Conservation (phyloP, 2,329 filamentous ascomycete genomes). For the Colletotrichum endophyticum region DNA sequence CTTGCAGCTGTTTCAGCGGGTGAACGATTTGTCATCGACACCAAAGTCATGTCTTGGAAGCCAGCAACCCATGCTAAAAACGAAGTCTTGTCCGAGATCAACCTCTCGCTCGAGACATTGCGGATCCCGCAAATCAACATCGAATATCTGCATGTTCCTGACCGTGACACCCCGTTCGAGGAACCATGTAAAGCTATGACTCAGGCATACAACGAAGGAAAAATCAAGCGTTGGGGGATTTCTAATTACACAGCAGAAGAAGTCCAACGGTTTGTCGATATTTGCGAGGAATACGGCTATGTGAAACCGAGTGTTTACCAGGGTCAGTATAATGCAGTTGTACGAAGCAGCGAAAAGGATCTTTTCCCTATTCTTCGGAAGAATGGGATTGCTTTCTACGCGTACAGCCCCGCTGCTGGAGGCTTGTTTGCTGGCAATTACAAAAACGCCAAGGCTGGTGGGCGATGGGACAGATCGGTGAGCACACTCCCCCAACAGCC, state of each 20-base stretch:
- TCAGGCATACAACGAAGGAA: constrained; percentile 41
- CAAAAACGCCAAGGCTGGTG: constrained; percentile 20
- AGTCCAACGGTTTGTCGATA: constrained; percentile 44
- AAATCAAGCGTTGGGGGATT: constrained; percentile 50
- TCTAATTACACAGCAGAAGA: constrained; percentile 50
- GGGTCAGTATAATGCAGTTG: constrained; percentile 51
- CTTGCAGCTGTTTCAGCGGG: constrained; percentile 31
- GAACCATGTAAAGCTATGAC: constrained; percentile 47
- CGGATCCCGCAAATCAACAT: constrained; percentile 31
- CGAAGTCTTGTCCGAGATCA: constrained; percentile 32
- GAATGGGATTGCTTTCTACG: constrained; percentile 47
- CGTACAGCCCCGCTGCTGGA: constrained; percentile 42
- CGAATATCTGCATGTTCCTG: constrained; percentile 50
- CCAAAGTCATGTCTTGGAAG: constrained; percentile 33
- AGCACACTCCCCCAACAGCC: background rate
- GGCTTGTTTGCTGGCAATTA: constrained; percentile 21
- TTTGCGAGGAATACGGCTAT: constrained; percentile 45
- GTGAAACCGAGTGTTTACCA: constrained; percentile 51
- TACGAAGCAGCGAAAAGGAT: constrained; percentile 43
- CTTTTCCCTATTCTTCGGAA: constrained; percentile 47
- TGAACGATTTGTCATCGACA: constrained; percentile 36
- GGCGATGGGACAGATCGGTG: constrained; percentile 30
- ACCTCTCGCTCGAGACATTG: constrained; percentile 34
- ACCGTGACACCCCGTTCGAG: constrained; percentile 44
- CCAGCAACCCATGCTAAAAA: constrained; percentile 31